Evolutionary conservation across 129 eudicot species (phyloP).

Genomic region (Ambrosia trifida): DNA sequence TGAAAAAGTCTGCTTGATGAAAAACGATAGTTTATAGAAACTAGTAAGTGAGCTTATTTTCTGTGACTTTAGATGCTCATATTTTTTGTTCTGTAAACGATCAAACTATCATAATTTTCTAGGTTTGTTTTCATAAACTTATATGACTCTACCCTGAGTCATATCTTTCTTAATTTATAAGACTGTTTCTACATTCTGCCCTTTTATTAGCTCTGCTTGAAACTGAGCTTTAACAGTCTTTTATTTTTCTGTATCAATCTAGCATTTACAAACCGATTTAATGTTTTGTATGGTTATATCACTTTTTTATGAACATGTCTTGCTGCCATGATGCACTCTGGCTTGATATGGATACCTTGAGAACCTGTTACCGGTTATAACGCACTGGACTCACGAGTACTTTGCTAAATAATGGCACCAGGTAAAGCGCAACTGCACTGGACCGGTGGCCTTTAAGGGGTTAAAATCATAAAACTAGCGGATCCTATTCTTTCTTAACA

Average conservation of each 20-base stretch:
- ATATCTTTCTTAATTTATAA: constrained; percentile 2
- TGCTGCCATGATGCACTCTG: background rate
- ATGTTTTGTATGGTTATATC: constrained; percentile 15
- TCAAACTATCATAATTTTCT: background rate
- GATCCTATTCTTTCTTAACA: constrained; percentile 42
- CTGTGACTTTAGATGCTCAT: background rate
- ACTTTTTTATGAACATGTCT: constrained; percentile 23
- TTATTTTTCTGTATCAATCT: background rate
- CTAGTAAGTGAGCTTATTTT: background rate
- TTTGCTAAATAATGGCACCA: too few species aligned
- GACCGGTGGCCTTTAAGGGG: too few species aligned
- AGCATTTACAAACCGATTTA: background rate
- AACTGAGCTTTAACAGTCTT: background rate
- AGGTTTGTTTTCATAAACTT: constrained; percentile 24
- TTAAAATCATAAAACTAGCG: too few species aligned
- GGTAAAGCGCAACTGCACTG: too few species aligned
- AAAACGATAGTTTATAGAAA: background rate
- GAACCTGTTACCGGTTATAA: background rate
- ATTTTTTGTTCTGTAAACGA: background rate
- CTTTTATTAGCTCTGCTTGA: background rate
- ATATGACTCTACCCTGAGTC: constrained; percentile 12
- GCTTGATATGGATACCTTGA: background rate
- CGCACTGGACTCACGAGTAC: too few species aligned
- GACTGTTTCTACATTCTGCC: background rate
- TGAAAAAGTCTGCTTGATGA: constrained; percentile 53